Evolutionary conservation across 768 basidiomycete genomes (phyloP), one percentile per base, ranked within the genome.

Genomic region (Pleurotus eryngii): DNA sequence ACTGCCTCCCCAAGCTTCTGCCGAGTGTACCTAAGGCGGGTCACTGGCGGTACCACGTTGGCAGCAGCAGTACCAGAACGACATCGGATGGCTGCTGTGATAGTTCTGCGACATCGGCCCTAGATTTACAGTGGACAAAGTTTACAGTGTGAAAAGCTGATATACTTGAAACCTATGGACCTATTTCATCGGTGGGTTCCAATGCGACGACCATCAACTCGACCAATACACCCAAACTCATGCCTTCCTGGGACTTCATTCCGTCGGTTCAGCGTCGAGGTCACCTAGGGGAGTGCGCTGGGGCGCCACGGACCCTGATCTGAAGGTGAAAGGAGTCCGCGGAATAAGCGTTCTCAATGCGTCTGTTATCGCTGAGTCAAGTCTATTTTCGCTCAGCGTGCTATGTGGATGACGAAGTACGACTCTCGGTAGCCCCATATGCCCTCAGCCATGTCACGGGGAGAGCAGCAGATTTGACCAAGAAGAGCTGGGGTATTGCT

Each of bases 281-380:
- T 51, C 49, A 2, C 35, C 35, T 11, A 38, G 17, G 49, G 49
- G 26, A 2, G 17, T 8, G 24, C 17, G 27, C 37, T 51, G 49
- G 49, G 75, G 76, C 26, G 76, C 75, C 18, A 70, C 75, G 11
- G 70, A 76, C 53, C 67, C 74, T 11, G 65, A 75, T 53, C 61
- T 79, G 26, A 60, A 56, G 4, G 68, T 78, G 4, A 76, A 78
- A 57, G 69, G 70, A 4, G 64, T 51, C 27, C 27, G 37, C 15
- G 49, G 49, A 12, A 35, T 50, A 15, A 24, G 49, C 22, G 30
- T 51, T 14, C 5, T 51, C 4, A 15, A 39, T 18, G 49, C 49
- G n/a, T 38, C 49, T n/a, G 49, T 18, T 17, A 11, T 50, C 12
- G 49, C 37, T 50, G 49, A 51, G 49, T 51, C 2, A 8, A 9